phyloP scores from a whole-genome alignment of 2,329 filamentous ascomycete genomes.

The Trichoderma polysporum region DNA sequence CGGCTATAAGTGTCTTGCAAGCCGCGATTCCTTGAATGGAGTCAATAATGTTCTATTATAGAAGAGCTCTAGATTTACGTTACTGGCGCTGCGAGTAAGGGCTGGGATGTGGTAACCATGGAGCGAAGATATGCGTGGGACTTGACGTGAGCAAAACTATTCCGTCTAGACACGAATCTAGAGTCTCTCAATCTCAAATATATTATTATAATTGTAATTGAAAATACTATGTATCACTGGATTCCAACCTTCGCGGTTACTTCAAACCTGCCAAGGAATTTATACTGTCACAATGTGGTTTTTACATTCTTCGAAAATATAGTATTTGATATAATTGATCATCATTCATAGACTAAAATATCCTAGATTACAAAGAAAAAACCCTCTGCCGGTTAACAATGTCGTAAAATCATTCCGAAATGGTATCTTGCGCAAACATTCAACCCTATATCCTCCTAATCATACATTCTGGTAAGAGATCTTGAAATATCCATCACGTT shows the following conservation, averaged over 20 bases:
- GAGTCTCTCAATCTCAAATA: too few species aligned
- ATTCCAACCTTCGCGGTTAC: too few species aligned
- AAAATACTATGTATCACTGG: too few species aligned
- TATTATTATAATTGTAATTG: not conserved
- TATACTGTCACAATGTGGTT: too few species aligned
- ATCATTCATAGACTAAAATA: not conserved
- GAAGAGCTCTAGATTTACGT: not conserved
- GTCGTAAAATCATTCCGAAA: not conserved
- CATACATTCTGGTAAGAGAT: not conserved
- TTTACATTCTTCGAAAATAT: not conserved
- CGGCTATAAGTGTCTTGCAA: not conserved
- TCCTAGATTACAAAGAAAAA: not conserved
- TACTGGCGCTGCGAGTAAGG: not conserved
- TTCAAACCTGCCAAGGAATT: too few species aligned
- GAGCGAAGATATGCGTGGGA: not conserved
- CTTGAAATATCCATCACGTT: not conserved
- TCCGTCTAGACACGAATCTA: too few species aligned
- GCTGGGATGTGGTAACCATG: not conserved
- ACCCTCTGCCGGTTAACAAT: not conserved
- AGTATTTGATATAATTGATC: not conserved
- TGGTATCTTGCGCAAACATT: constrained; percentile 1
- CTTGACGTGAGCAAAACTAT: not conserved
- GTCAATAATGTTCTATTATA: not conserved
- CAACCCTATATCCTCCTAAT: not conserved
- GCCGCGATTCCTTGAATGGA: not conserved